Conservation (phyloP, 2,329 filamentous ascomycete genomes). For the Alternaria novae-zelandiae region DNA sequence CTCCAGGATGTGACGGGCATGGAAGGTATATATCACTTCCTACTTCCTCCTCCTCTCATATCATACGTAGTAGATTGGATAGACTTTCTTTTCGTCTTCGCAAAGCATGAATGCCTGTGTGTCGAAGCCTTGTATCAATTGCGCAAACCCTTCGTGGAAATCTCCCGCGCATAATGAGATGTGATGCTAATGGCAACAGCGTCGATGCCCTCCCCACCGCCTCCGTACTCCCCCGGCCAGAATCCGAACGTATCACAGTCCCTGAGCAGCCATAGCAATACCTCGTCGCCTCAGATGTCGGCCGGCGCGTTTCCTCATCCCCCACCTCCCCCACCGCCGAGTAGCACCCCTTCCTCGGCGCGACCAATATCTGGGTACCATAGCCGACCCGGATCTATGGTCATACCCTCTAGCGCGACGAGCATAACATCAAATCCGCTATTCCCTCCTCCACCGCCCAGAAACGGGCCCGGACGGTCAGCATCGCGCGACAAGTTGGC, state of each 20-base stretch:
- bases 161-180: not conserved
- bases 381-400: conserved; percentile 40
- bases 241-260: conserved; percentile 46
- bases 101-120: not conserved
- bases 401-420: conserved; percentile 45
- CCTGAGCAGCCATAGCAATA: conserved; percentile 20
- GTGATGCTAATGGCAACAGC: conserved; percentile 42
- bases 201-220: conserved; percentile 58
- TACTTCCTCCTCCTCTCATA: not conserved
- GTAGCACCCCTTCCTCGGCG: conserved; percentile 35
- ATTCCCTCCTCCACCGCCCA: conserved; percentile 50
- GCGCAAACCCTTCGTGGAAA: conserved; percentile 6
- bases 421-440: conserved; percentile 41
- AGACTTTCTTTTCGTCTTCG: not conserved
- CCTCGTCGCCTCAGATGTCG: conserved; percentile 48
- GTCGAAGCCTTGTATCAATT: not conserved
- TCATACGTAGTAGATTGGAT: not conserved
- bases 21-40: conserved; percentile 51
- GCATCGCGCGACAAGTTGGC: conserved; percentile 46
- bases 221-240: conserved; percentile 57
- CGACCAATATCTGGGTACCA: conserved; percentile 40
- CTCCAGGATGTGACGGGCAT: conserved; percentile 54
- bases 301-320: conserved; percentile 47
- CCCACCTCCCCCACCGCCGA: conserved; percentile 33
- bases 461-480: conserved; percentile 43